Percentiles rank a stretch among this genome's conserved stretches.
Conservation (phyloP, 2,329 filamentous ascomycete genomes). For the Dactylonectria estremocensis region DNA sequence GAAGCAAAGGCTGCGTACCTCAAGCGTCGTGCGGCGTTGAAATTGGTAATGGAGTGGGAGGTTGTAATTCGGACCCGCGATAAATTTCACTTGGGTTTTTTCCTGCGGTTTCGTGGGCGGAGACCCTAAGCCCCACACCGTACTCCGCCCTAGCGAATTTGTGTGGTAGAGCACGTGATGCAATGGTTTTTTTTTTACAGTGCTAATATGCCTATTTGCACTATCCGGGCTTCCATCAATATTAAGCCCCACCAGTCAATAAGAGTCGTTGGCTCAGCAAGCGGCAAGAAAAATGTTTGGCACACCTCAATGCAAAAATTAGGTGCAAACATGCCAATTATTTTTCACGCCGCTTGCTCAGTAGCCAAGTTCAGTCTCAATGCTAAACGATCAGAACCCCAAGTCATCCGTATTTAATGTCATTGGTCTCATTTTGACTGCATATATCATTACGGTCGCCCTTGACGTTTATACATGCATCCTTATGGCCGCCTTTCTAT, state of each 20-base stretch:
- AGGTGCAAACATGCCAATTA: too few relatives aligned
- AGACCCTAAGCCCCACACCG: constrained; percentile 56
- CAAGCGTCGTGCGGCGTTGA: constrained; percentile 59
- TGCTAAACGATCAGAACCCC: neutral
- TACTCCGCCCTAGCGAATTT: constrained; percentile 50
- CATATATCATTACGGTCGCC: constrained; percentile 35
- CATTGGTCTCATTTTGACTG: constrained; percentile 35
- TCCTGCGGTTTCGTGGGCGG: constrained; percentile 56
- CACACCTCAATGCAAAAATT: too few relatives aligned
- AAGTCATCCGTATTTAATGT: constrained; percentile 9
- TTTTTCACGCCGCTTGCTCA: too few relatives aligned
- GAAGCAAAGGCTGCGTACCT: constrained; percentile 52
- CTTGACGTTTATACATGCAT: constrained; percentile 39
- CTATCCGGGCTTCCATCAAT: neutral
- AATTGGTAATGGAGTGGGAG: constrained; percentile 55
- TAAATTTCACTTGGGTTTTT: constrained; percentile 58
- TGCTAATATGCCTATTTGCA: neutral
- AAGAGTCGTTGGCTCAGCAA: neutral
- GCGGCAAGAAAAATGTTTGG: too few relatives aligned
- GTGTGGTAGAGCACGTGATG: constrained; percentile 34
- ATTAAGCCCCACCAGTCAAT: neutral
- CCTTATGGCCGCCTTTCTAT: constrained; percentile 34
- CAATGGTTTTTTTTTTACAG: neutral
- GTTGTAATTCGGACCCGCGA: constrained; percentile 51
- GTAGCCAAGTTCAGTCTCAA: neutral